Base-by-base conservation (phyloP, 2,329 filamentous ascomycete genomes). In the Fusarium lyarnte region DNA sequence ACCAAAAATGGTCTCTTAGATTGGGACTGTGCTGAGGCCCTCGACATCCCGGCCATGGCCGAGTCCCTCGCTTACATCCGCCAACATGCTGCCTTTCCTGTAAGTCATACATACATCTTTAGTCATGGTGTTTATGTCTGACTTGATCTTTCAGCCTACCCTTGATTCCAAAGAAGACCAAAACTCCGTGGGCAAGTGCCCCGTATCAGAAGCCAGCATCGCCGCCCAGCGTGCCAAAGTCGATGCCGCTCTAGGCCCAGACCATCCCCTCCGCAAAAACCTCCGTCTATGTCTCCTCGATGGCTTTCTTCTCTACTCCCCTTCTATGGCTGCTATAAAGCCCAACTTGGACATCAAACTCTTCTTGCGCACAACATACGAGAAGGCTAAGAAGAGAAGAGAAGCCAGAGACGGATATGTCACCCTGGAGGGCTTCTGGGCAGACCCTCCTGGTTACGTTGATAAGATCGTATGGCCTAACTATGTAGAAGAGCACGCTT, bases 381-480 rank as follows among this genome's bases (percentile, higher is more conserved):
- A 83, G 17, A 88, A 83, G 43, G 91, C 91, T 6, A 92, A 91
- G 77, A 82, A 84, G 38, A 86, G 93, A 29, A 85, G 93, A 35
- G 89, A 92, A 78, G 90, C 89, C 0, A 85, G 93, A 59, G 90
- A 88, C 73, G 93, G 93, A 16, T 96, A 96, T 80, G 92, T 94
- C 35, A 95, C 93, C 6, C 82, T 92, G 9, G 90, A 98, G 78
- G 95, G 95, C 33, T 99, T 98, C 84, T 99, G 96, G 96, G 88
- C 91, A 63, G 96, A 99, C 81, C 96, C 96, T 0, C 94, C 94
- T 0, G 95, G 94, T 0, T 99, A 98, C 80, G 94, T 98, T 41
- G 95, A 98, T 80, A 89, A 93, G 79, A 88, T 99, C 60, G 96
- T 99, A 8, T 99, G 96, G 96, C 95, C 95, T 7, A 95, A 97